Percentiles rank a stretch among this genome's conserved stretches.
phyloP scores from a whole-genome alignment of 768 basidiomycete genomes.

The Lactifluus volemus region DNA sequence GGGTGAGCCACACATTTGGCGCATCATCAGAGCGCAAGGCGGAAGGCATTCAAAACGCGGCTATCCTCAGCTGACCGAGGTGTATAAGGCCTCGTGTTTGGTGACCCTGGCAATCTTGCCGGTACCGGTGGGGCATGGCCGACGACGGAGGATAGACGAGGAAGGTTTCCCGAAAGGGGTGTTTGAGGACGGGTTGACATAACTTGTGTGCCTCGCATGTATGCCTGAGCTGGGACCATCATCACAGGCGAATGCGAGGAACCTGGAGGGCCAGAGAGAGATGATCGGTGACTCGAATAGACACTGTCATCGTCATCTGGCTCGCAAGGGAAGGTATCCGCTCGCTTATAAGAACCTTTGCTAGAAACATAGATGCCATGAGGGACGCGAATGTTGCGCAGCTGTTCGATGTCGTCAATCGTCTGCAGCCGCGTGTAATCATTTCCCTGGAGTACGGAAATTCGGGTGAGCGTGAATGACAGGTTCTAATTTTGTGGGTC shows the following conservation, averaged over 20 bases:
- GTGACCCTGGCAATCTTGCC: slow-evolving; percentile 11
- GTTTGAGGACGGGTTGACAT: slow-evolving; percentile 6
- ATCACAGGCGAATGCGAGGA: slow-evolving; percentile 11
- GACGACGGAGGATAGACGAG: slow-evolving; percentile 17
- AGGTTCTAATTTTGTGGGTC: background rate
- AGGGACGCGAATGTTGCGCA: slow-evolving; percentile 58
- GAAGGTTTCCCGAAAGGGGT: slow-evolving; percentile 13
- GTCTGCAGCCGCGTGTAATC: slow-evolving; percentile 65
- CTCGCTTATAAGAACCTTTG: slow-evolving; percentile 33
- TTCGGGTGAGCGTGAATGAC: slow-evolving; percentile 1
- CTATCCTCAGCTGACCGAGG: slow-evolving; percentile 30
- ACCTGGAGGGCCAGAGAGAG: slow-evolving; percentile 8
- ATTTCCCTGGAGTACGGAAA: slow-evolving; percentile 38
- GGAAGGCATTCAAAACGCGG: slow-evolving; percentile 29
- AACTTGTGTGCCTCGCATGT: background rate
- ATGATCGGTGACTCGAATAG: slow-evolving; percentile 17
- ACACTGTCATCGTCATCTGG: slow-evolving; percentile 23
- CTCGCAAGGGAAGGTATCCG: slow-evolving; percentile 24
- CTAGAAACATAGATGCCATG: slow-evolving; percentile 66
- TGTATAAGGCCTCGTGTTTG: slow-evolving; percentile 21
- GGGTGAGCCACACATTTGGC: background rate
- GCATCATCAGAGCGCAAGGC: slow-evolving; percentile 24
- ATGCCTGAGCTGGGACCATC: slow-evolving; percentile 6
- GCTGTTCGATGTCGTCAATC: slow-evolving; percentile 66
- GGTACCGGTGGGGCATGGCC: slow-evolving; percentile 12